phyloP scores from a whole-genome alignment of 768 basidiomycete species.

The Tylopilus sp. region DNA sequence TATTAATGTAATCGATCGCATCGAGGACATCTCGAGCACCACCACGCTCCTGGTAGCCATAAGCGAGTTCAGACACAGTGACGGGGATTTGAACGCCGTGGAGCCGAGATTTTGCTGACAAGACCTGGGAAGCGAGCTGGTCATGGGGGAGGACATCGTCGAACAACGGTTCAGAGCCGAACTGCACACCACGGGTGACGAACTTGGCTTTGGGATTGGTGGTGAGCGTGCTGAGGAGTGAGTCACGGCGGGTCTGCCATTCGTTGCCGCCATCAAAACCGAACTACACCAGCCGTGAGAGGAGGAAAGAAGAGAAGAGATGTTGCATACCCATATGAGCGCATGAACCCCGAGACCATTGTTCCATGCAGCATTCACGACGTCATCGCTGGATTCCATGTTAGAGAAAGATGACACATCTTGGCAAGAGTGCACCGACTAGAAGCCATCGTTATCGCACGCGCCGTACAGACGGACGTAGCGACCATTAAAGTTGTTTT shows the following conservation, averaged over 20 bases:
- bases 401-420: constrained; percentile 16
- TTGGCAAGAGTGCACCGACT: constrained; percentile 22
- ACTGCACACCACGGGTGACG: constrained; percentile 63
- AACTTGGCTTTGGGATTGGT: constrained; percentile 62
- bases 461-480: constrained; percentile 55
- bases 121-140: constrained; percentile 50
- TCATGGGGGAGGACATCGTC: constrained; percentile 50
- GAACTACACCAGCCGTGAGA: constrained; percentile 25
- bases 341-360: constrained; percentile 70
- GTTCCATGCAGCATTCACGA: constrained; percentile 66
- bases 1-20: constrained; percentile 61
- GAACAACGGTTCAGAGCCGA: constrained; percentile 68
- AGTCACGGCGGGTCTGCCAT: constrained; percentile 54
- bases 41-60: constrained; percentile 50
- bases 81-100: constrained; percentile 56
- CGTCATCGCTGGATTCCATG: constrained; percentile 41
- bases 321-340: constrained; percentile 58
- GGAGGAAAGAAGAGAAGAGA: not conserved
- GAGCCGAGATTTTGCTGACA: constrained; percentile 45
- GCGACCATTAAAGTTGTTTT: constrained; percentile 54
- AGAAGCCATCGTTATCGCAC: constrained; percentile 40
- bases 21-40: constrained; percentile 54
- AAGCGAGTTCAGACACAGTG: constrained; percentile 66
- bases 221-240: constrained; percentile 48
- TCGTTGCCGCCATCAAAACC: constrained; percentile 38